These are phyloP conservation scores for Pseudofabraea citricarpa DNA, from an alignment of 2,329 filamentous ascomycete genomes.

Conservation along the genomic window DNA sequence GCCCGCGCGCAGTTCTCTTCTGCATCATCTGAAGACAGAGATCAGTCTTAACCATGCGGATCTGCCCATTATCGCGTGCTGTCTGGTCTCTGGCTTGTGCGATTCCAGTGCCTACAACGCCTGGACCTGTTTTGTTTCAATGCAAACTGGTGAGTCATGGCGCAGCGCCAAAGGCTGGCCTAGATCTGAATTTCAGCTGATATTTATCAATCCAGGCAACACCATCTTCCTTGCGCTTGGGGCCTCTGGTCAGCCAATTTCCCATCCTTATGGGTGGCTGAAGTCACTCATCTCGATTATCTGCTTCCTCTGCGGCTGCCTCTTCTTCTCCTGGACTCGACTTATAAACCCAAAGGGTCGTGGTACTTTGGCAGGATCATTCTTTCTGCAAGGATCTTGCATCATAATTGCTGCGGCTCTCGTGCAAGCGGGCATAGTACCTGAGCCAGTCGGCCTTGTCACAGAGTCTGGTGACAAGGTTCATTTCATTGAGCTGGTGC, in stretches of 20 bases:
- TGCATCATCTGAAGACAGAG: conserved; percentile 20
- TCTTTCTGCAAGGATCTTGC: conserved; percentile 45
- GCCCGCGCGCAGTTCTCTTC: neutral
- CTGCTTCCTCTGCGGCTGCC: conserved; percentile 49
- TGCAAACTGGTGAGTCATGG: conserved; percentile 41
- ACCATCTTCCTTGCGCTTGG: conserved; percentile 60
- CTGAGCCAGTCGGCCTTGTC: conserved; percentile 33
- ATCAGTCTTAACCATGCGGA: conserved; percentile 27
- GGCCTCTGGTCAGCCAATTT: conserved; percentile 44
- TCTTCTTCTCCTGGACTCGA: conserved; percentile 35
- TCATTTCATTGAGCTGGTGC: conserved; percentile 38
- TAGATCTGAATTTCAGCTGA: neutral
- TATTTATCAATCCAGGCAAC: conserved; percentile 48
- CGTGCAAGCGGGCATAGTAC: conserved; percentile 40
- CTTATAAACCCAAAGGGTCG: conserved; percentile 33
- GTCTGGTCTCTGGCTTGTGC: conserved; percentile 40
- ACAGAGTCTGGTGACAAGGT: conserved; percentile 20
- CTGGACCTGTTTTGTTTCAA: conserved; percentile 44
- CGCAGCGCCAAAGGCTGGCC: neutral
- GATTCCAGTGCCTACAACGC: conserved; percentile 43
- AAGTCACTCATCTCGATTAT: conserved; percentile 48
- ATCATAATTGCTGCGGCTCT: conserved; percentile 49
- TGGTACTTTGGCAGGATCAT: conserved; percentile 41
- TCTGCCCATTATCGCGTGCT: conserved; percentile 35
- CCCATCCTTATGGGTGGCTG: conserved; percentile 47